Conservation (phyloP, 345 rosid genomes). For the Moricandia moricandioides region DNA sequence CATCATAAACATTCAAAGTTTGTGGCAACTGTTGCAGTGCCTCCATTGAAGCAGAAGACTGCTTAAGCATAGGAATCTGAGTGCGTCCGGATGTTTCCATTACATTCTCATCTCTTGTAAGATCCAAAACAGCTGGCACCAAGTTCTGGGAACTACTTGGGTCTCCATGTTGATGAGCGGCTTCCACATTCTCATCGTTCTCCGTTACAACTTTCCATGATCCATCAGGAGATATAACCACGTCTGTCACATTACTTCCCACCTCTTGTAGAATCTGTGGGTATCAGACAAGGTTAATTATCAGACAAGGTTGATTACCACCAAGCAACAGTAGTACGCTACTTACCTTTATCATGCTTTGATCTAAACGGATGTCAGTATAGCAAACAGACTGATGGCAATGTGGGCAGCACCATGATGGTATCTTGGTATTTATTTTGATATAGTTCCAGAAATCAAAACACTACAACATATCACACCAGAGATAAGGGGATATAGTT, state of each 20-base stretch:
- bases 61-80: conserved; percentile 42
- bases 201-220: conserved; percentile 74
- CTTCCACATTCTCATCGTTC: conserved; percentile 42
- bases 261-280: conserved; percentile 75
- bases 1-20: conserved; percentile 30
- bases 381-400: conserved; percentile 78
- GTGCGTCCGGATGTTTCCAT: conserved; percentile 38
- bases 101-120: conserved; percentile 45
- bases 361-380: conserved; percentile 70
- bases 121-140: conserved; percentile 52
- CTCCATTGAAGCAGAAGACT: conserved; percentile 34
- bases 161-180: conserved; percentile 26
- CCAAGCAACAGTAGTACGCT: not conserved
- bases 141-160: conserved; percentile 29
- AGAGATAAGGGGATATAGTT: not conserved
- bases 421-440: conserved; percentile 65
- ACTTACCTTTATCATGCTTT: conserved; percentile 80
- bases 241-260: conserved; percentile 49
- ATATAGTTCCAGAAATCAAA: conserved; percentile 79
- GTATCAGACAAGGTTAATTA: conserved; percentile 7
- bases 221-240: conserved; percentile 73
- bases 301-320: not conserved
- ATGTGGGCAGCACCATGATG: conserved; percentile 97
- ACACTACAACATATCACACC: conserved; percentile 50
- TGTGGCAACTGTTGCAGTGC: conserved; percentile 44